phyloP scores from a whole-genome alignment of 352 stramenopile species.

The Globisporangium spiculum region DNA sequence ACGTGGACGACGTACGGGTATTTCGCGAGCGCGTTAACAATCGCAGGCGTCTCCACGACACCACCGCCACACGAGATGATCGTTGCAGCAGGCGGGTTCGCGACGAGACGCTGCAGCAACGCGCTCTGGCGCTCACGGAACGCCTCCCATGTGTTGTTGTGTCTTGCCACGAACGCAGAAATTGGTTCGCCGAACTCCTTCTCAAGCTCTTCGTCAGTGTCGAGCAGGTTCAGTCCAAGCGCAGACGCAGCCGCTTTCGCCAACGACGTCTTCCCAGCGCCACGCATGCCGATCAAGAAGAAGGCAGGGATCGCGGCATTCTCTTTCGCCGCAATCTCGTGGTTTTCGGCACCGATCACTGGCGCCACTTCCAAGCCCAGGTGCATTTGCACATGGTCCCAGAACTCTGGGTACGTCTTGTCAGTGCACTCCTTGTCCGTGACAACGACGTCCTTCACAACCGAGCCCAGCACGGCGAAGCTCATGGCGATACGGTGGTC shows the following conservation, averaged over 20 bases:
- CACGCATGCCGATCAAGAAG: slow-evolving; percentile 88
- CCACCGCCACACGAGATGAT: slow-evolving; percentile 85
- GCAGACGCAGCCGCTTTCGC: slow-evolving; percentile 41
- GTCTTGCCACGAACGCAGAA: slow-evolving; percentile 56
- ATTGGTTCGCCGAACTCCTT: slow-evolving; percentile 67
- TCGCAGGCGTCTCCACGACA: slow-evolving; percentile 70
- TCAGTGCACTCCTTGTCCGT: slow-evolving; percentile 96
- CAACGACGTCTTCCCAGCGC: slow-evolving; percentile 82
- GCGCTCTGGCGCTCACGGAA: slow-evolving; percentile 71
- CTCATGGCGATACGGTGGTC: slow-evolving; percentile 99
- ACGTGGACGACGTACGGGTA: slow-evolving; percentile 76
- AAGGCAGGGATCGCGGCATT: slow-evolving; percentile 34
- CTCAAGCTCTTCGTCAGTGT: slow-evolving; percentile 78
- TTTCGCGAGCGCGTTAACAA: slow-evolving; percentile 56
- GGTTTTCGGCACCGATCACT: slow-evolving; percentile 30
- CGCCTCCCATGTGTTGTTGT: slow-evolving; percentile 65
- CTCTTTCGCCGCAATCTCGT: slow-evolving; percentile 10
- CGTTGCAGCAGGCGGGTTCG: slow-evolving; percentile 51
- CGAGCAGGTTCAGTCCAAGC: slow-evolving; percentile 61
- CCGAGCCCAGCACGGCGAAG: slow-evolving; percentile 93
- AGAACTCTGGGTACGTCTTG: slow-evolving; percentile 99
- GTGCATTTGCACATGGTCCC: slow-evolving; percentile 71
- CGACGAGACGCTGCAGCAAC: slow-evolving; percentile 57
- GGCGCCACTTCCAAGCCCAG: slow-evolving; percentile 55
- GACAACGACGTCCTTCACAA: slow-evolving; percentile 92